Evolutionary conservation across 305 asterid species (phyloP).

Genomic region (Fraxinus velutina): DNA sequence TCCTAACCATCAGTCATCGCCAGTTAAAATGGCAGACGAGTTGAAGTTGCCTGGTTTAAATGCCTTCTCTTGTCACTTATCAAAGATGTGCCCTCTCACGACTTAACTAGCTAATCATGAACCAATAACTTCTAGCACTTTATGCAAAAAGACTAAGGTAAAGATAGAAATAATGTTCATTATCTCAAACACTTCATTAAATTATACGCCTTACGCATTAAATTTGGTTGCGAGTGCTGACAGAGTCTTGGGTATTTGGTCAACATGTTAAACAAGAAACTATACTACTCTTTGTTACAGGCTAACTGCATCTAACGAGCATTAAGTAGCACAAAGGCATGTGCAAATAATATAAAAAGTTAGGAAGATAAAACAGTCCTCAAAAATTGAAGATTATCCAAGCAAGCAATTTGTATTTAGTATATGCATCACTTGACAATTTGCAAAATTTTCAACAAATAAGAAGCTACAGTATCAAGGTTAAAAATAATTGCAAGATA

Average conservation of each 20-base stretch:
- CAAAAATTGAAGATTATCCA: background rate
- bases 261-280: background rate
- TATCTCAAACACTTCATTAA: background rate
- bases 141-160: background rate
- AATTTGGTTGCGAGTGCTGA: background rate
- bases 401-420: background rate
- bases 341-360: background rate
- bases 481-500: background rate
- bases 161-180: background rate
- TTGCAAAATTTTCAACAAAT: slow-evolving; percentile 1
- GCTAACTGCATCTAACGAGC: background rate
- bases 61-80: background rate
- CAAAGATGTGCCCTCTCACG: background rate
- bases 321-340: background rate
- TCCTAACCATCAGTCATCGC: background rate
- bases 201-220: background rate
- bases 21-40: background rate
- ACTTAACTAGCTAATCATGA: background rate
- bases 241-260: background rate
- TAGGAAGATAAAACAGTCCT: background rate
- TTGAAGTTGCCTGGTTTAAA: background rate
- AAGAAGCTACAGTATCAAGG: background rate
- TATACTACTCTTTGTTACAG: background rate
- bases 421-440: background rate
- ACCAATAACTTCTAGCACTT: background rate